Base-by-base conservation (phyloP, 768 basidiomycete species). In the Thelephora ganbajun region DNA sequence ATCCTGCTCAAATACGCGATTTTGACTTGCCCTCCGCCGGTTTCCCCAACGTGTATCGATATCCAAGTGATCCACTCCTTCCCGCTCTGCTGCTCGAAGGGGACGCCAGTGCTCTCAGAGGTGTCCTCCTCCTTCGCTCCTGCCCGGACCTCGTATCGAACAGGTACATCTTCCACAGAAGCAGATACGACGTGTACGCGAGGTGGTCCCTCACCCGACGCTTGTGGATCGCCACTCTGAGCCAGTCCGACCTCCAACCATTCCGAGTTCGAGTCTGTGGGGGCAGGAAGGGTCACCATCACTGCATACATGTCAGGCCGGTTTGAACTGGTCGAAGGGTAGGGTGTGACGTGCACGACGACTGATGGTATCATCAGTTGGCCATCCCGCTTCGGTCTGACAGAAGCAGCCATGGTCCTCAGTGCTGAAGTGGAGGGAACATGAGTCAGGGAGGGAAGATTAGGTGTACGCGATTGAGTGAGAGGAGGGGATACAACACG, bases 211-310 rank as follows among this genome's bases (percentile, higher is more conserved):
- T 35, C 49, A 42, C 57, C 54, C 5, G 9, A 30, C 26, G 26
- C 26, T 33, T 54, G 50, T 43, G 51, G 50, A 18, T 49, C 46
- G 30, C 45, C n/a, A 20, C 36, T 11, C 23, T 45, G 43, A 1
- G 77, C 77, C 44, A 88, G 65, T 22, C 83, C 83, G 55, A 88
- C 86, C 59, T 86, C 83, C 16, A 88, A 65, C 77, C 76, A 83
- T 45, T 80, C 81, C n/a, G 75, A 72, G 48, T 75, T 75, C n/a
- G 66, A 57, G 33, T 78, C 70, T 12, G 68, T 61, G 16, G 80
- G 81, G 7, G 75, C 73, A 37, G 74, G 73, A 20, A 85, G 59
- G 46, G 53, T 61, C 16, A 83, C 53, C 20, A 73, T 70, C 43
- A 85, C 81, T 16, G 74, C 79, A 53, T 86, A 83, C 33, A 69